Base-by-base conservation (phyloP, 768 basidiomycete species). In the Coprinopsis marcescibilis region DNA sequence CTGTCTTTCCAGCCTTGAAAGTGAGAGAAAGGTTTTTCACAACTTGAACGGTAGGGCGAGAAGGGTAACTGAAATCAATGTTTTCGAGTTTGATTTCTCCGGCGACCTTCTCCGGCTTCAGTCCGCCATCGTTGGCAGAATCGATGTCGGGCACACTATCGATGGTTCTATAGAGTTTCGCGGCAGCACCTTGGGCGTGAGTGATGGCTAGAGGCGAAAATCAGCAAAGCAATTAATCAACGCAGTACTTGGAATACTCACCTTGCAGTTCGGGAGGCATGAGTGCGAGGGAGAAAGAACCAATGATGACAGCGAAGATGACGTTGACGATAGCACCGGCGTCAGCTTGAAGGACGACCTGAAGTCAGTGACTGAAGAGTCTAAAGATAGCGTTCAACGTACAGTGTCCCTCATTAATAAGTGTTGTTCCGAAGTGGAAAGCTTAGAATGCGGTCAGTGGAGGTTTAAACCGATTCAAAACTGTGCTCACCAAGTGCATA, bases 81-180 rank as follows among this genome's bases (percentile, higher is more conserved):
- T 81, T 62, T 46, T 82, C 71, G 40, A 91, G 61, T n/a, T 65
- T 65, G 55, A 91, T 85, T 52, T 75, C 66, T n/a, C 89, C 89
- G 0, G 68, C 46, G 43, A 86, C 78, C 4, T 59, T 60, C 30
- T 76, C 77, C 1, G 77, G 86, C 57, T 79, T 80, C 19, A 73
- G 59, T 10, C 90, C 90, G 3, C 56, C 65, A 0, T 75, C 67
- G 46, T 75, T 62, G 0, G 79, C 71, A 4, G 85, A 85, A 62
- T 93, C 88, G 55, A 93, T 93, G 2, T 65, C 60, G 1, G 90
- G 89, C 4, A 84, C 68, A 15, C 89, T 79, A 53, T 88, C 83
- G 48, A 93, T 90, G 1, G 89, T 88, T 19, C 72, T 67, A 59
- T 72, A 89, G 6, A 92, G 66, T 61, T 90, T 91, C 10, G 82